Conservation (phyloP, 768 basidiomycete genomes). For the Gymnopilus junonius region DNA sequence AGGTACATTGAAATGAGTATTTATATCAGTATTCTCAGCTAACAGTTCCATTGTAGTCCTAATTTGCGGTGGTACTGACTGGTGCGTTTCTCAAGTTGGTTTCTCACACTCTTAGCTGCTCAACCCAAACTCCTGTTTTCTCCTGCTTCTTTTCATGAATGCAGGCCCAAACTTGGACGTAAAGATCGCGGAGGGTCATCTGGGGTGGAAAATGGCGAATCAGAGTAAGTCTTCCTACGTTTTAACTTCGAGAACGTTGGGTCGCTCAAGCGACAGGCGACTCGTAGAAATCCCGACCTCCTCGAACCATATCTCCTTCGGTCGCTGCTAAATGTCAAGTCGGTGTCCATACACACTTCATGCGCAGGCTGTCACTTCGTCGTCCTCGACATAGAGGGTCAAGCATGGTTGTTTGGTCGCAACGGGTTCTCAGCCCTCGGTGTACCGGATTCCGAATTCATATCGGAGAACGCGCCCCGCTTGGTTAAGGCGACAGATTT, state of each 20-base stretch:
- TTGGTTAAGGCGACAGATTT: constrained; percentile 60
- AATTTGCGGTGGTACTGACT: constrained; percentile 87
- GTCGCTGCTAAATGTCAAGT: constrained; percentile 81
- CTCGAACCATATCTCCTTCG: constrained; percentile 89
- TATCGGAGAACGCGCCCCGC: constrained; percentile 80
- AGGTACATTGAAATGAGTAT: constrained; percentile 27
- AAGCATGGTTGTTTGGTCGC: constrained; percentile 91
- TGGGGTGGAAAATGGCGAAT: constrained; percentile 45
- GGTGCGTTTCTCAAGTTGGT: constrained; percentile 54
- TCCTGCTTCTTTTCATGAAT: constrained; percentile 12
- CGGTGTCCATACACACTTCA: constrained; percentile 73
- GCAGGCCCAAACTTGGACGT: constrained; percentile 76
- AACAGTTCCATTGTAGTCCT: constrained; percentile 54
- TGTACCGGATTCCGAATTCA: constrained; percentile 53
- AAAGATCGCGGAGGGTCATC: constrained; percentile 64
- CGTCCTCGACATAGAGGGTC: constrained; percentile 71
- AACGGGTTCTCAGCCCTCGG: constrained; percentile 75
- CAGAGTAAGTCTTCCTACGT: constrained; percentile 36
- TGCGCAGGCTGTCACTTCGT: constrained; percentile 80
- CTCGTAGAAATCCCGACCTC: constrained; percentile 71
- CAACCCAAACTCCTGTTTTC: constrained; percentile 23
- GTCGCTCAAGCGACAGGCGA: background rate
- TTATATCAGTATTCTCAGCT: constrained; percentile 20
- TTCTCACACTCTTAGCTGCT: constrained; percentile 31
- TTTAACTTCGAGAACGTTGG: constrained; percentile 7